Percentiles rank a stretch among this genome's conserved stretches.
Conservation (phyloP, 2,329 filamentous ascomycete genomes). For the Trichoderma asperellum region DNA sequence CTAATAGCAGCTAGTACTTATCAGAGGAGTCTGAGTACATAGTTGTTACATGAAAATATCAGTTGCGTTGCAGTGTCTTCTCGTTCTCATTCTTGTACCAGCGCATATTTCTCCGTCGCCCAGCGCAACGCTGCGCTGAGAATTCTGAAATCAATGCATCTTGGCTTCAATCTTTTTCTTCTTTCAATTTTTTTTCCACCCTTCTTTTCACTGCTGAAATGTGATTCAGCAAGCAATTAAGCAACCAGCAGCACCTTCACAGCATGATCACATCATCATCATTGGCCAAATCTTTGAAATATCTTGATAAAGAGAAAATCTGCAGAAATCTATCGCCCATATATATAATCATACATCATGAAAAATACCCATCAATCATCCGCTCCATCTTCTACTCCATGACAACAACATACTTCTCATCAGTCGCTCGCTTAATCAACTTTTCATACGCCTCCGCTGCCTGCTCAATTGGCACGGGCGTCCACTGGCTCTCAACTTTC, state of each 20-base stretch:
- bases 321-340: neutral
- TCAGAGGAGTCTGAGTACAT: neutral
- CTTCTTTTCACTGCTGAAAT: neutral
- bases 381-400: constrained; percentile 6
- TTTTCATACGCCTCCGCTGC: constrained; percentile 18
- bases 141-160: neutral
- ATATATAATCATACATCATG: neutral
- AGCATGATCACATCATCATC: neutral
- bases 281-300: neutral
- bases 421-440: constrained; percentile 2
- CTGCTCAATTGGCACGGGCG: constrained; percentile 5
- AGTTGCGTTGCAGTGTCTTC: neutral
- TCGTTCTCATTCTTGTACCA: neutral
- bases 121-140: neutral
- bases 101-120: neutral
- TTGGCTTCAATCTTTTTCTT: neutral
- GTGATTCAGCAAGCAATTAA: neutral
- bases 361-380: neutral
- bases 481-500: constrained; percentile 11
- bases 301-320: neutral
- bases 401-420: constrained; percentile 18
- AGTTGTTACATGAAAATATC: neutral
- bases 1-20: neutral
- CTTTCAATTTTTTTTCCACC: no score
- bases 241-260: neutral